phyloP scores from a whole-genome alignment of 768 basidiomycete genomes.

The Phlegmacium glaucopus region DNA sequence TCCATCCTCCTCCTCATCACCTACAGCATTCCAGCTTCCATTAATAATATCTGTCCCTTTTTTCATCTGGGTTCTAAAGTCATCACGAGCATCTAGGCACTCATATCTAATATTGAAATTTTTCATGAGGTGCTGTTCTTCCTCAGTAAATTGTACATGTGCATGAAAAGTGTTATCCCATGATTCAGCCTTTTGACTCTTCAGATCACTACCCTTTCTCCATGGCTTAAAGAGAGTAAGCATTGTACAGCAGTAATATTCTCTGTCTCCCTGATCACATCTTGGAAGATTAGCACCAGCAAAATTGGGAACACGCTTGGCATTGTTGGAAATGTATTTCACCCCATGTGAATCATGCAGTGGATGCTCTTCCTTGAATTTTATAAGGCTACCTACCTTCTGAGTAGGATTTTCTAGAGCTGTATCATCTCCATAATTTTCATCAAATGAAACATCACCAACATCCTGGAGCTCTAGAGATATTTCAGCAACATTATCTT shows the following conservation, averaged over 20 bases:
- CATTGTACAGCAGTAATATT: slow-evolving; percentile 29
- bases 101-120: slow-evolving; percentile 31
- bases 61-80: slow-evolving; percentile 19
- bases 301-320: slow-evolving; percentile 23
- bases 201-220: slow-evolving; percentile 23
- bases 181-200: slow-evolving; percentile 7
- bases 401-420: too few relatives aligned
- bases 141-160: slow-evolving; percentile 10
- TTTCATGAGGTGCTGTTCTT: slow-evolving; percentile 17
- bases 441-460: too few relatives aligned
- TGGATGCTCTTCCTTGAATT: slow-evolving; percentile 13
- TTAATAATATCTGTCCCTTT: too few relatives aligned
- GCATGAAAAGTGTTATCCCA: slow-evolving; percentile 24
- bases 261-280: slow-evolving; percentile 25
- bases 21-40: slow-evolving; percentile 5
- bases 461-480: too few relatives aligned
- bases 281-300: slow-evolving; percentile 27
- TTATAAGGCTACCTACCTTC: background rate
- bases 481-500: too few relatives aligned
- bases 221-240: slow-evolving; percentile 29
- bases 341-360: slow-evolving; percentile 13
- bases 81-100: slow-evolving; percentile 33
- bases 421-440: too few relatives aligned
- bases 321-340: slow-evolving; percentile 1
- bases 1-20: too few relatives aligned